Evolutionary conservation across 163 green algal species (phyloP), one percentile per base, ranked within the genome.

Genomic region (Trebouxiophyceae sp.): DNA sequence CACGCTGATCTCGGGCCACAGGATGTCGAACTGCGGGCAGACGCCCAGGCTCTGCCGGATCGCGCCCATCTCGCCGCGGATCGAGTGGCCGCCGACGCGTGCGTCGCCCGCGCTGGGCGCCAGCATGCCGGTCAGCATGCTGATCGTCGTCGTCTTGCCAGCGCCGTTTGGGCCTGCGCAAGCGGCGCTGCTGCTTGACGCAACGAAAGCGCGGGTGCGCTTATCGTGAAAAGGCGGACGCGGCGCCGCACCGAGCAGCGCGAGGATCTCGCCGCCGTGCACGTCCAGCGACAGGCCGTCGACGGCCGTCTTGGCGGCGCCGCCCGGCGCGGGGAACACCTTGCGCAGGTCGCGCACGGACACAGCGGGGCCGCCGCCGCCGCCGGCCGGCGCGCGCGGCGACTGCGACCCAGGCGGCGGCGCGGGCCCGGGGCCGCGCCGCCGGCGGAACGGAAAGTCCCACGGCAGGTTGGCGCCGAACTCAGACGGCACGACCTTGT

Each of bases 121-220:
- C 1, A 76, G 27, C 26, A 77, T 69, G 45, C 88, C 90, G 7
- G 90, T 95, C 2, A 97, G 78, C 32, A 92, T 84, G 69, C 73
- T 77, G 45, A 96, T 93, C 33, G 87, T 87, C 28, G 89, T 96
- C 2, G 87, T 93, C 72, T 96, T 96, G 45, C 89, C 89, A 8
- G 77, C 77, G 2, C 77, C 77, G 44, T 82, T 82, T 55, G 74
- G 66, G 0, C 75, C 66, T 69, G 63, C 63, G 33, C n/a, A 23
- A 23, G 28, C n/a, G 16, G 50, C 24, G 12, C 50, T 59, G 22
- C 50, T 59, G 50, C 50, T 59, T 59, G 39, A 16, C 39, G 39
- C n/a, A n/a, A n/a, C n/a, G n/a, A n/a, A n/a, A n/a, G n/a, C n/a
- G n/a, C n/a, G n/a, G n/a, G n/a, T n/a, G n/a, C n/a, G n/a, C n/a